Percentiles rank a stretch among this genome's conserved stretches.
Conservation (phyloP, 2,329 filamentous ascomycete species). For the Zarea fungicola region DNA sequence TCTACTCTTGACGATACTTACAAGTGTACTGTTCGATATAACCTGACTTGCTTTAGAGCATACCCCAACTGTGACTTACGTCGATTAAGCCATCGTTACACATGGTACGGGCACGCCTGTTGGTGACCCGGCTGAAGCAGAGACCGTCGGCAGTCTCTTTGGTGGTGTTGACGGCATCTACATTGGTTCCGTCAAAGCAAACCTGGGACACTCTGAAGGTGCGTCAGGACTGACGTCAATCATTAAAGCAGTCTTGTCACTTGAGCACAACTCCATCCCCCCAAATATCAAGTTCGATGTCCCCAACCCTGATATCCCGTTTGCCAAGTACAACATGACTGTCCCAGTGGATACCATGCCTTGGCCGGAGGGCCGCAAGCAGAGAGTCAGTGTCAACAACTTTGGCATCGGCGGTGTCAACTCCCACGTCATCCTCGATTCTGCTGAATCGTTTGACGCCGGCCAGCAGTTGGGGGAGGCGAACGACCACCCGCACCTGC, state of each 20-base stretch:
- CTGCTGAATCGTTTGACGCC: conserved; percentile 5
- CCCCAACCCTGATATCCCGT: conserved; percentile 16
- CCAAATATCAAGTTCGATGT: conserved; percentile 17
- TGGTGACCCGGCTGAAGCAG: conserved; percentile 38
- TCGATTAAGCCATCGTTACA: too few species aligned
- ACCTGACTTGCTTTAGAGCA: too few species aligned
- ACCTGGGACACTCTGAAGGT: conserved; percentile 34
- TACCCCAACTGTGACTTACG: too few species aligned
- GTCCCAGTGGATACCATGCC: neutral
- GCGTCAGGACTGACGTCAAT: conserved; percentile 27
- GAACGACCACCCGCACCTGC: neutral
- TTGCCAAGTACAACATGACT: conserved; percentile 2
- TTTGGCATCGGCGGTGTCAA: conserved; percentile 20
- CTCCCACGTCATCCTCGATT: conserved; percentile 17
- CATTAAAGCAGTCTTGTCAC: conserved; percentile 26
- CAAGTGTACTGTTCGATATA: too few species aligned
- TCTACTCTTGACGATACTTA: too few species aligned
- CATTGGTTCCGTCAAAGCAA: conserved; percentile 32
- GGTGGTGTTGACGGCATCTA: conserved; percentile 20
- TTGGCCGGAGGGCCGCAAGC: neutral
- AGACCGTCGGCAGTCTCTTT: conserved; percentile 30
- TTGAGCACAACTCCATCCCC: conserved; percentile 14
- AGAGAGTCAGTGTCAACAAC: conserved; percentile 18
- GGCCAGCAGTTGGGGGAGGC: neutral
- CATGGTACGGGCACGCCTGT: conserved; percentile 42